phyloP scores from a whole-genome alignment of 164 flowering plant species.

The Taxillus chinensis region DNA sequence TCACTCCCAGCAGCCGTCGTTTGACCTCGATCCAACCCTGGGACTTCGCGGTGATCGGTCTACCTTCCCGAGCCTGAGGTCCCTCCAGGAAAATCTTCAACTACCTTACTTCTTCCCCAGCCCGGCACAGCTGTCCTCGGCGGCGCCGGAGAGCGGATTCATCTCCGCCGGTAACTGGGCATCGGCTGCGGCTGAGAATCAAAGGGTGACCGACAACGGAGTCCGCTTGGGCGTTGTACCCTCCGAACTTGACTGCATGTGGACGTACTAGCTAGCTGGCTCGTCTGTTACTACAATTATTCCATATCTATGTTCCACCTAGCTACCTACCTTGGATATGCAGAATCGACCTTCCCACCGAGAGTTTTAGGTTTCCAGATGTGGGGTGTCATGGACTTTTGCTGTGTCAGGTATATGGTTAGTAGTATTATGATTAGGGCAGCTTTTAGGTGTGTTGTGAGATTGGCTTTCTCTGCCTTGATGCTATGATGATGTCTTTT shows the following conservation, averaged over 20 bases:
- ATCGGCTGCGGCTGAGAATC: constrained; percentile 14
- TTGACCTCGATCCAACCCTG: constrained; percentile 7
- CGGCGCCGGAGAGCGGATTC: constrained; percentile 11
- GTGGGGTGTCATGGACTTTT: too few species aligned
- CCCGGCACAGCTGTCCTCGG: constrained; percentile 5
- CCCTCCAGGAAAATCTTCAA: constrained; percentile 70
- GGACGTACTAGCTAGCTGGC: constrained; percentile 31
- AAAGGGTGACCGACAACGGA: constrained; percentile 12
- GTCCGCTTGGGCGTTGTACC: constrained; percentile 19
- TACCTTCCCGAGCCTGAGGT: constrained; percentile 40
- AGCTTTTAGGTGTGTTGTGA: too few species aligned
- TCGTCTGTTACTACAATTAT: background rate
- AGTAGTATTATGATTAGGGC: too few species aligned
- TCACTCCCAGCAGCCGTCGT: constrained; percentile 3
- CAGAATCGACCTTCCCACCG: too few species aligned
- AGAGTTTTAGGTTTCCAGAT: too few species aligned
- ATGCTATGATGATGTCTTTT: too few species aligned
- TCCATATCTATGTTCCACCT: background rate
- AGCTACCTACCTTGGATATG: too few species aligned
- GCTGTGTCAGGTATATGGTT: too few species aligned
- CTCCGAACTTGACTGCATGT: constrained; percentile 75
- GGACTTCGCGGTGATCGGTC: too few species aligned
- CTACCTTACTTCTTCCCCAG: constrained; percentile 38
- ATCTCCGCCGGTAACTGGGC: constrained; percentile 18
- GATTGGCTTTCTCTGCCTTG: too few species aligned